Conservation (phyloP, 371 early-diverging fungal genomes). For the Dipsacomyces acuminosporus region DNA sequence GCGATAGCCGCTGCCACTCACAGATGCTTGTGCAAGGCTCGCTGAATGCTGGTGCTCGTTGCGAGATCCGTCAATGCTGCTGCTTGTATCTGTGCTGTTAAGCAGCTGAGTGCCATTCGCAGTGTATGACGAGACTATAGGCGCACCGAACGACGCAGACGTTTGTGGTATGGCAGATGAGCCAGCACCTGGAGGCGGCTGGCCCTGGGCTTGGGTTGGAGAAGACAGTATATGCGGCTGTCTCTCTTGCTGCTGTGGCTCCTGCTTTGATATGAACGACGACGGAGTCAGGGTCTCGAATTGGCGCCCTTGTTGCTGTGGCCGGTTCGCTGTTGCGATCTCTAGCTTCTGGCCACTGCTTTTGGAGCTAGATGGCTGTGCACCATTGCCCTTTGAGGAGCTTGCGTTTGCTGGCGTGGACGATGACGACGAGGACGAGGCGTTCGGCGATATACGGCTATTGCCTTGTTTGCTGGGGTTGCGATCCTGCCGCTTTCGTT, state of each 20-base stretch:
- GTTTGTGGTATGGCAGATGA: neutral
- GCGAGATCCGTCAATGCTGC: slow-evolving; percentile 3
- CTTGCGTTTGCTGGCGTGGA: slow-evolving; percentile 9
- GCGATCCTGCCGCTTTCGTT: slow-evolving; percentile 29
- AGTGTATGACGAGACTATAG: slow-evolving; percentile 22
- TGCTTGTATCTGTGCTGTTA: slow-evolving; percentile 22
- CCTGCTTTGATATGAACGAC: too few relatives aligned
- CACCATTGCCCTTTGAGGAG: neutral
- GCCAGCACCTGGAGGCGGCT: too few relatives aligned
- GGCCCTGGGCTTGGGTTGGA: too few relatives aligned
- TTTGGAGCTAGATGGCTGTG: slow-evolving; percentile 2
- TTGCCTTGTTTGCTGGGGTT: slow-evolving; percentile 8
- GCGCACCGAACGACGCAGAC: neutral
- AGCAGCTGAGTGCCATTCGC: slow-evolving; percentile 45
- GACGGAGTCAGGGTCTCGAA: too few relatives aligned
- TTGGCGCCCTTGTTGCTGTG: too few relatives aligned
- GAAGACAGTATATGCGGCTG: too few relatives aligned
- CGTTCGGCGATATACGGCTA: slow-evolving; percentile 3
- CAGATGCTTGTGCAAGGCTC: too few relatives aligned
- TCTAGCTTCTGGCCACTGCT: neutral
- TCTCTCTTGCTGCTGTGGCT: too few relatives aligned
- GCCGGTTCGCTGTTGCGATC: too few relatives aligned
- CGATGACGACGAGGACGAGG: slow-evolving; percentile 8
- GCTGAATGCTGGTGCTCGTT: slow-evolving; percentile 3
- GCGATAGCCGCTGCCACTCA: slow-evolving; percentile 9